Evolutionary conservation across 345 rosid genomes (phyloP), one percentile per base, ranked within the genome.

Genomic region (Bruguiera parviflora): DNA sequence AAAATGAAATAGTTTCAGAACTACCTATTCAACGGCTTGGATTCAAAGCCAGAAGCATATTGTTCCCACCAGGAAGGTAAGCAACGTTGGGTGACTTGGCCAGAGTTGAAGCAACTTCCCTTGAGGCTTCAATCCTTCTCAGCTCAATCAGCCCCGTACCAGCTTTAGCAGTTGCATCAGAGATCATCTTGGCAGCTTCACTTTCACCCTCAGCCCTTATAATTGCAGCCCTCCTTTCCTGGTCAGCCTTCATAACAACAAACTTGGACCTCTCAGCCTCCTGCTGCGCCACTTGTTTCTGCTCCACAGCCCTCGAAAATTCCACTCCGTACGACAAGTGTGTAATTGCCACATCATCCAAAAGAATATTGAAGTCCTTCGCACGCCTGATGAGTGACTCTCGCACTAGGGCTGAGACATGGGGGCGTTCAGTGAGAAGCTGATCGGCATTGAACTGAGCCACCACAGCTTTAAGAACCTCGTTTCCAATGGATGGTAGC

Each of bases 201-300:
- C 99, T 96, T 80, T 96, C 99, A 86, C 99, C 99, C 80, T 96
- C 96, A 0, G 98, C 99, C 72, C 98, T 82, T 58, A 96, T 89
- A 79, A 96, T 67, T 8, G 99, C 96, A 46, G 99, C 98, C 78
- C 96, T 85, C 81, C 97, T 92, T 85, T 96, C 99, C 77, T 96
- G 99, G 68, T 96, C 99, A 75, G 99, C 98, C 71, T 92, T 96
- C 88, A 83, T 83, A 79, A 96, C 99, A 21, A 96, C 86, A 68
- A 92, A 96, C 76, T 88, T 96, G 0, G 98, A 96, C 78, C 99
- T 79, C 78, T 92, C 99, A 0, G 99, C 99, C 77, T 96, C 99
- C 84, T 92, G 99, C 74, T 96, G 99, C 0, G 99, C 99, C 43
- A 96, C 99, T 81, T 96, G 99, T 79, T 96, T 96, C 73, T 87